A percentile compares a stretch with the other conserved stretches of the same genome.
phyloP scores from a whole-genome alignment of 2,329 filamentous ascomycete species.

The Cladosporium oxysporum region DNA sequence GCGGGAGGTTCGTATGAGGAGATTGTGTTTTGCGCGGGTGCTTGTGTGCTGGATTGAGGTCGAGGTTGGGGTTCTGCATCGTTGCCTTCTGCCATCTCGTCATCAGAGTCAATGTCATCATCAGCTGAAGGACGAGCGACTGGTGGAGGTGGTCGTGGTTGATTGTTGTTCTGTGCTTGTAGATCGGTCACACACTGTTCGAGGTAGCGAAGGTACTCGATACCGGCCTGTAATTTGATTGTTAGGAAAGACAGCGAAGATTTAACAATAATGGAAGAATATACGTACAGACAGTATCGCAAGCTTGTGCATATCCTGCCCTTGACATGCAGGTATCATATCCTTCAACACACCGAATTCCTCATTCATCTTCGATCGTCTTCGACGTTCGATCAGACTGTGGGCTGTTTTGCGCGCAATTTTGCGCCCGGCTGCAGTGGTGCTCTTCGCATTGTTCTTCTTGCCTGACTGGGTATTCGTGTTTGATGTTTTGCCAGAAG shows the following conservation, averaged over 20 bases:
- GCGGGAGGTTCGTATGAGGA: constrained; percentile 38
- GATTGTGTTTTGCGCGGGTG: constrained; percentile 11
- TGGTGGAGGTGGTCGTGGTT: constrained; percentile 29
- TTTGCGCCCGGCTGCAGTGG: constrained; percentile 86
- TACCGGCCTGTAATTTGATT: constrained; percentile 68
- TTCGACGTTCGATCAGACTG: constrained; percentile 85
- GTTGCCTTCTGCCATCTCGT: constrained; percentile 61
- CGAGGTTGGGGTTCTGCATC: not conserved
- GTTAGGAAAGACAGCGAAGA: not conserved
- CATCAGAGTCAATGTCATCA: constrained; percentile 50
- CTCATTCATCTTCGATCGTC: constrained; percentile 97
- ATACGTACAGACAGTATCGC: constrained; percentile 81
- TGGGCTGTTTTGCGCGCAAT: constrained; percentile 95
- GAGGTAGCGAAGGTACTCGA: constrained; percentile 93
- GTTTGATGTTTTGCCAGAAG: constrained; percentile 24
- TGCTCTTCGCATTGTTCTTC: constrained; percentile 69
- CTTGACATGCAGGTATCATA: constrained; percentile 94
- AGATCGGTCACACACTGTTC: constrained; percentile 83
- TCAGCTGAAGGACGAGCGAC: constrained; percentile 36
- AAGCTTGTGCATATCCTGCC: constrained; percentile 95
- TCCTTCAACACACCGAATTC: constrained; percentile 91
- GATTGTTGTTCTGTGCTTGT: constrained; percentile 56
- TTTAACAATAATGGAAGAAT: not conserved
- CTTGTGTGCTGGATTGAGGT: not conserved
- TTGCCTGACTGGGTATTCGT: constrained; percentile 47